Percentiles rank a stretch among this genome's conserved stretches.
Evolutionary conservation across 345 rosid species (phyloP).

Genomic region (Garcia nutans): DNA sequence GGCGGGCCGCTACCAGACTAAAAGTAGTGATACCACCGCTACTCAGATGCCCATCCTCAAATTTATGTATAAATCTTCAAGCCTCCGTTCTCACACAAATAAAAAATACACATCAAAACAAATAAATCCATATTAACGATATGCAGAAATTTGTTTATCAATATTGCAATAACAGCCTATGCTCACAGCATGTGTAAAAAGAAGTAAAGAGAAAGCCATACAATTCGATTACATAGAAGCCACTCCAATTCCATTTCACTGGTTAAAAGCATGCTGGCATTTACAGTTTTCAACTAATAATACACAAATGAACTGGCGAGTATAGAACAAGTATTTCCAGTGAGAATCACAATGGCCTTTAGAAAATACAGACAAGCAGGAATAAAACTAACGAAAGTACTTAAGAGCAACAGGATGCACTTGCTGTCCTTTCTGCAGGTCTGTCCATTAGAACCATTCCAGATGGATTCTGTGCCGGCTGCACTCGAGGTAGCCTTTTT

Average conservation of each 20-base stretch:
- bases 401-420: constrained; percentile 82
- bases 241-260: constrained; percentile 23
- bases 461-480: constrained; percentile 75
- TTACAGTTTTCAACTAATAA: constrained; percentile 27
- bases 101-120: too few relatives aligned
- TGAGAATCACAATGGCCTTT: constrained; percentile 24
- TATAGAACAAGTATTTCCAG: constrained; percentile 14
- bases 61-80: too few relatives aligned
- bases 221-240: constrained; percentile 26
- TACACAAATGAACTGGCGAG: constrained; percentile 8
- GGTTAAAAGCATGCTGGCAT: constrained; percentile 24
- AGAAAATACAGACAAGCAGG: constrained; percentile 25
- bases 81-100: too few relatives aligned
- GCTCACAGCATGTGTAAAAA: background rate
- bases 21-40: too few relatives aligned
- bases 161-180: too few relatives aligned
- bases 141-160: too few relatives aligned
- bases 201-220: background rate
- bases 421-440: constrained; percentile 61
- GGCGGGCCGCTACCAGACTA: too few relatives aligned
- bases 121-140: too few relatives aligned
- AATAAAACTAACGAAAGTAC: background rate
- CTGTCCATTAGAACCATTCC: constrained; percentile 91
- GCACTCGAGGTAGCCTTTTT: constrained; percentile 77
- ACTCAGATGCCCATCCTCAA: too few relatives aligned